phyloP scores from a whole-genome alignment of 805 yeast genomes.

The Yarrowia sp. region DNA sequence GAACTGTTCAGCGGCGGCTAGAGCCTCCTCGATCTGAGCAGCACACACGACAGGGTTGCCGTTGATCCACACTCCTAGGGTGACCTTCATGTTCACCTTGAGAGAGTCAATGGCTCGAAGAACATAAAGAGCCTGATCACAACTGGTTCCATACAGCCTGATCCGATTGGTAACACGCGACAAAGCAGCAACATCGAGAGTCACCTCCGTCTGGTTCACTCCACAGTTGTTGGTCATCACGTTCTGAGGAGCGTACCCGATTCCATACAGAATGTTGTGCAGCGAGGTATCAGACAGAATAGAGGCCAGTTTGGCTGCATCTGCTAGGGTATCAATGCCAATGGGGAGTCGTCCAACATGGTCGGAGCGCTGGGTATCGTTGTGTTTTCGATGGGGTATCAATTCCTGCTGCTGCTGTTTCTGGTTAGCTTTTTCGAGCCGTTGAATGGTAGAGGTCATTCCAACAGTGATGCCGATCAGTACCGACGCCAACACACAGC shows the following conservation, averaged over 20 bases:
- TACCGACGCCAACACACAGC: background rate
- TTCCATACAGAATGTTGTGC: conserved; percentile 48
- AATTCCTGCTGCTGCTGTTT: background rate
- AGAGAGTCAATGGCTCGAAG: conserved; percentile 53
- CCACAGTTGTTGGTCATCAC: conserved; percentile 55
- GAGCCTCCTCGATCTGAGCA: conserved; percentile 41
- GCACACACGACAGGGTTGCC: conserved; percentile 1
- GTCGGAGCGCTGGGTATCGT: conserved; percentile 2
- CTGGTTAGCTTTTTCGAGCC: background rate
- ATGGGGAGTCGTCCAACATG: background rate
- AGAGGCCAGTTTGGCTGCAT: background rate
- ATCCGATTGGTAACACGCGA: conserved; percentile 59
- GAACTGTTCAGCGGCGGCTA: conserved; percentile 45
- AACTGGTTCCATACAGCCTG: conserved; percentile 60
- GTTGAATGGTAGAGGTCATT: background rate
- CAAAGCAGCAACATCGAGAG: conserved; percentile 55
- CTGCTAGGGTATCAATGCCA: conserved; percentile 11
- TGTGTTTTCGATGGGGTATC: background rate
- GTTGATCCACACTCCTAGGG: conserved; percentile 61
- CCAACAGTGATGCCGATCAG: conserved; percentile 9
- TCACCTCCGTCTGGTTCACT: conserved; percentile 46
- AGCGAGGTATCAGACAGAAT: conserved; percentile 12
- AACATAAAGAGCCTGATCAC: conserved; percentile 53
- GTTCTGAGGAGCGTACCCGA: conserved; percentile 58
- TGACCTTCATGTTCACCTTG: conserved; percentile 53